Evolutionary conservation across 2,329 filamentous ascomycete species (phyloP).

Genomic region (Sclerotinia glacialis): DNA sequence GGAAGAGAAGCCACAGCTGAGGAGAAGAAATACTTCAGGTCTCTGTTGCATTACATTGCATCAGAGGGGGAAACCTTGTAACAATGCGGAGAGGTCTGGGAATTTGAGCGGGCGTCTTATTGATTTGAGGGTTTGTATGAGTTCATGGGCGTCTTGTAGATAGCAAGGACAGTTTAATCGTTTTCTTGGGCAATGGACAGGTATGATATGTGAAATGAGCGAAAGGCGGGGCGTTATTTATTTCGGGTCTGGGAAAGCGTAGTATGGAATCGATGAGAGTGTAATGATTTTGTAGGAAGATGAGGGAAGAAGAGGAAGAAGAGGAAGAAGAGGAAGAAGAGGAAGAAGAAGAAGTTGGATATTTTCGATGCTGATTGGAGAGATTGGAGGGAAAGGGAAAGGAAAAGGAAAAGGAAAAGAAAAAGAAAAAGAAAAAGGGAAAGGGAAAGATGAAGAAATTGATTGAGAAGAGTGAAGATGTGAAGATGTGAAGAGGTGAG

Average conservation of each 20-base stretch:
- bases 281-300: background rate
- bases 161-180: background rate
- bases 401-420: too few species aligned
- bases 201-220: background rate
- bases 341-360: background rate
- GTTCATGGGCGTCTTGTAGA: background rate
- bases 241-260: background rate
- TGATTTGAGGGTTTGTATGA: conserved; percentile 16
- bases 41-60: background rate
- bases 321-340: background rate
- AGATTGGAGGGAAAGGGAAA: background rate
- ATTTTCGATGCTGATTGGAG: background rate
- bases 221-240: background rate
- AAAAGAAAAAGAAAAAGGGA: too few species aligned
- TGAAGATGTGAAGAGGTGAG: background rate
- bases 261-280: background rate
- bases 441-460: background rate
- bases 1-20: background rate
- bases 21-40: background rate
- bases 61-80: background rate
- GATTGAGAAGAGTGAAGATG: background rate
- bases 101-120: conserved; percentile 22
- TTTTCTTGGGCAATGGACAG: background rate
- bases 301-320: background rate
- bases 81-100: conserved; percentile 3